These are phyloP conservation scores for Diaporthe citri DNA, from an alignment of 2,329 filamentous ascomycete genomes.

Conservation along the genomic window DNA sequence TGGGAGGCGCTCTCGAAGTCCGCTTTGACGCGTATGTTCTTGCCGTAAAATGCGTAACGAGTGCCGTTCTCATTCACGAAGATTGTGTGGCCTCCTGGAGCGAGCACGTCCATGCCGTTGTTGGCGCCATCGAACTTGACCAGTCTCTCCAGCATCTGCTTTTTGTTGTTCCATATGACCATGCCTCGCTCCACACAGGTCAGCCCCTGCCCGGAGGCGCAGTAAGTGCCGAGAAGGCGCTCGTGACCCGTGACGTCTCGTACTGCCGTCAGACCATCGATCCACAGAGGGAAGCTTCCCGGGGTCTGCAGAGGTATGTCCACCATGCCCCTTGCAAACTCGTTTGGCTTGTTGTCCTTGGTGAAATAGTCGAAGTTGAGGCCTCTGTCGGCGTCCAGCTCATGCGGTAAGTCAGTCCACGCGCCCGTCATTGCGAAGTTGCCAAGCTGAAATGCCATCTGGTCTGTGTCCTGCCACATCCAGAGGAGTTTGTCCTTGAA, in stretches of 20 bases:
- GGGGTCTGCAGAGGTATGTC: constrained; percentile 20
- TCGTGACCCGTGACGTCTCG: constrained; percentile 23
- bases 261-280: constrained; percentile 37
- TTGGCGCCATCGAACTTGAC: constrained; percentile 16
- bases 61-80: constrained; percentile 33
- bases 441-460: constrained; percentile 35
- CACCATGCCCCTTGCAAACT: constrained; percentile 36
- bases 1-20: constrained; percentile 30
- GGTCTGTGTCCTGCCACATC: constrained; percentile 41
- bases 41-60: constrained; percentile 36
- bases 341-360: constrained; percentile 17
- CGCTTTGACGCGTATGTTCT: constrained; percentile 38
- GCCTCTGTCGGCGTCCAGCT: constrained; percentile 31
- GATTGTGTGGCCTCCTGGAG: constrained; percentile 32
- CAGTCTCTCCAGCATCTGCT: constrained; percentile 24
- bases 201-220: constrained; percentile 23
- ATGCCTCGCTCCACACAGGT: constrained; percentile 33
- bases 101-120: background rate
- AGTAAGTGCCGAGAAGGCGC: constrained; percentile 34
- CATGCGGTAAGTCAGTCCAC: constrained; percentile 31
- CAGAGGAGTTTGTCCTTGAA: constrained; percentile 36
- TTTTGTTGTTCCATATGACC: constrained; percentile 34
- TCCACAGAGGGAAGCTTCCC: constrained; percentile 35
- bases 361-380: constrained; percentile 36
- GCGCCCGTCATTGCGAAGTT: constrained; percentile 40